Evolutionary conservation across 2,329 filamentous ascomycete species (phyloP).

Genomic region (Alternaria metachromatica): DNA sequence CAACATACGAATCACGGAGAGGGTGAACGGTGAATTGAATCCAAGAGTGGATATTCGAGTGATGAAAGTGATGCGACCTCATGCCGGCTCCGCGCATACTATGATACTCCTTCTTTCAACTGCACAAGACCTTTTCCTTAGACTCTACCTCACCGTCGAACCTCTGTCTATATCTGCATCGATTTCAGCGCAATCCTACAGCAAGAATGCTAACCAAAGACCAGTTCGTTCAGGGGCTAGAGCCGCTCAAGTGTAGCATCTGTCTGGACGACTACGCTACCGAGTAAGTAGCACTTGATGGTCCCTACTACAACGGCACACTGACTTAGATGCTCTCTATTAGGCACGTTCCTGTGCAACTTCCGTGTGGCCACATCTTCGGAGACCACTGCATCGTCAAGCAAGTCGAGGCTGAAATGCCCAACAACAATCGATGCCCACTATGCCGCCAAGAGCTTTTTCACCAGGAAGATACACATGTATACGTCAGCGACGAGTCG

Average conservation of each 20-base stretch:
- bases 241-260: conserved; percentile 1
- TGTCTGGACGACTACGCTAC: conserved; percentile 1
- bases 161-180: neutral
- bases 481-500: neutral
- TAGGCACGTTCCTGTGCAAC: neutral
- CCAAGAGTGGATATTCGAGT: neutral
- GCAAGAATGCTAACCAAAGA: conserved; percentile 1
- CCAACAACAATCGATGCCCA: neutral
- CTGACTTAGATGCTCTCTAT: neutral
- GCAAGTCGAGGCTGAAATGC: neutral
- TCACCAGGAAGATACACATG: neutral
- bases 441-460: neutral
- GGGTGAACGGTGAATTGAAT: neutral
- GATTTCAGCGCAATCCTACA: neutral
- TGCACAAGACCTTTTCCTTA: neutral
- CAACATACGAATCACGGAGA: neutral
- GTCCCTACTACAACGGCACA: neutral
- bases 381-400: conserved; percentile 3
- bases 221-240: conserved; percentile 2
- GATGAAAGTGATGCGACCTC: neutral
- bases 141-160: neutral
- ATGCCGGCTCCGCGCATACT: neutral
- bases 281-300: neutral
- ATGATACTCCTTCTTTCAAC: neutral
- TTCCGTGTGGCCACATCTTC: conserved; percentile 3